Conservation (phyloP, 495 filamentous ascomycete genomes). For the Cladorrhinum samala region DNA sequence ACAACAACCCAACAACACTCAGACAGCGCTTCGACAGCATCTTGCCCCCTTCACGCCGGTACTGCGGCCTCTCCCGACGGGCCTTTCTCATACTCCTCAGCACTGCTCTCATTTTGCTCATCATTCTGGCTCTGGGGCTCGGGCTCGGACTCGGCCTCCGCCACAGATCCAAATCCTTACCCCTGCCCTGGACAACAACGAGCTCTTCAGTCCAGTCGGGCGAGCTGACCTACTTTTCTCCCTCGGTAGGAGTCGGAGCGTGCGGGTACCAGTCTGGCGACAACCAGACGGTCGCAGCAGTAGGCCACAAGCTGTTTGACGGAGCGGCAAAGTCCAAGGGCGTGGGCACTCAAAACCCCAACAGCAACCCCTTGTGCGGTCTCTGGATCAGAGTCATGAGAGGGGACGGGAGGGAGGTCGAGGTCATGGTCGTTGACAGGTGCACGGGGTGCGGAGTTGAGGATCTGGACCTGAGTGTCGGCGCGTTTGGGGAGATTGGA, state of each 20-base stretch:
- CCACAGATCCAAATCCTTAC: not conserved
- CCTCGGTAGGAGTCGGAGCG: not conserved
- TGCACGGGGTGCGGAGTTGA: slow-evolving; percentile 58
- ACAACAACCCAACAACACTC: not conserved
- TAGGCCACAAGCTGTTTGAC: not conserved
- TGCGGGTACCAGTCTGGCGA: not conserved
- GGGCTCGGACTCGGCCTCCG: not conserved
- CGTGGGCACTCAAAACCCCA: slow-evolving; percentile 43
- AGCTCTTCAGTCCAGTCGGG: not conserved
- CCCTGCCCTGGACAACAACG: not conserved
- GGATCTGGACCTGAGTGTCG: slow-evolving; percentile 62
- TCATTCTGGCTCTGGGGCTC: not conserved
- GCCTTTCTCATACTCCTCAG: not conserved
- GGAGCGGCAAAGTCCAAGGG: not conserved
- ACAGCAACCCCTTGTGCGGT: slow-evolving; percentile 66
- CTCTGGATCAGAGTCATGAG: slow-evolving; percentile 52
- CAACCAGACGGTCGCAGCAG: not conserved
- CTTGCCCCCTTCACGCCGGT: not conserved
- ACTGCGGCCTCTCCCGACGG: not conserved
- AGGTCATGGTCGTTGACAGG: slow-evolving; percentile 69
- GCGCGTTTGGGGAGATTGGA: slow-evolving; percentile 57
- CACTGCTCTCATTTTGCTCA: not conserved
- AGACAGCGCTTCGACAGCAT: not conserved
- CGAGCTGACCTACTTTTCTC: not conserved
- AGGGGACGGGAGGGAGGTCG: slow-evolving; percentile 52